Conservation (phyloP, 805 yeast species). For the Saturnispora halmiae region DNA sequence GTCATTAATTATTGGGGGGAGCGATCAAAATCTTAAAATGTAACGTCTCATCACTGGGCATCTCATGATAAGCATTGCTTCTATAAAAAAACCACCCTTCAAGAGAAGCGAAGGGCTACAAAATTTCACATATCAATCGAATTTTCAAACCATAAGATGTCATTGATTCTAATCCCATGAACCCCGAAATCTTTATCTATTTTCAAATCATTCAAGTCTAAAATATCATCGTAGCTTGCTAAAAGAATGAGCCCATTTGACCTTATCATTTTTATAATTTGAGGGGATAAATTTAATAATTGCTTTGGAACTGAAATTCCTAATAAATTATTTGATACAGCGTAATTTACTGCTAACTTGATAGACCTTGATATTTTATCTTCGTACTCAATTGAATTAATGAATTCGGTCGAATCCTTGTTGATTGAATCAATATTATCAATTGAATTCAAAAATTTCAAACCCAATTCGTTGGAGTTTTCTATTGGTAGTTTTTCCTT, state of each 20-base stretch:
- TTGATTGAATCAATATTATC: conserved; percentile 30
- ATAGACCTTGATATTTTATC: conserved; percentile 54
- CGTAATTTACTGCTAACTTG: conserved; percentile 74
- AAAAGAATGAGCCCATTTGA: conserved; percentile 77
- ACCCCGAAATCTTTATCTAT: conserved; percentile 33
- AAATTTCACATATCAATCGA: conserved; percentile 35
- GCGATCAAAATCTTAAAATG: too few relatives aligned
- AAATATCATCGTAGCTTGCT: conserved; percentile 28
- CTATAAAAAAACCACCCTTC: too few relatives aligned
- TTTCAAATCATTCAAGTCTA: conserved; percentile 11
- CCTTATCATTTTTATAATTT: conserved; percentile 63
- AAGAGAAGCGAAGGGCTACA: too few relatives aligned
- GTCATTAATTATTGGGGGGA: too few relatives aligned
- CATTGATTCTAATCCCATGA: conserved; percentile 60
- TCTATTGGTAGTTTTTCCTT: not conserved
- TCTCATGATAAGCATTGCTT: too few relatives aligned
- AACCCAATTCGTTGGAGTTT: not conserved
- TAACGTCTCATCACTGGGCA: too few relatives aligned
- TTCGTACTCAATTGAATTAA: conserved; percentile 27
- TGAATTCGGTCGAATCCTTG: conserved; percentile 28
- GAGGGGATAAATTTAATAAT: conserved; percentile 63
- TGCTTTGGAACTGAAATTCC: conserved; percentile 75
- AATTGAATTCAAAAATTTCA: conserved; percentile 22
- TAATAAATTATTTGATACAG: conserved; percentile 71
- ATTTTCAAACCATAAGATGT: conserved; percentile 59